Percentiles rank a stretch among this genome's conserved stretches.
Conservation (phyloP, 371 early-diverging fungal species). For the Rhizopus arrhizus region DNA sequence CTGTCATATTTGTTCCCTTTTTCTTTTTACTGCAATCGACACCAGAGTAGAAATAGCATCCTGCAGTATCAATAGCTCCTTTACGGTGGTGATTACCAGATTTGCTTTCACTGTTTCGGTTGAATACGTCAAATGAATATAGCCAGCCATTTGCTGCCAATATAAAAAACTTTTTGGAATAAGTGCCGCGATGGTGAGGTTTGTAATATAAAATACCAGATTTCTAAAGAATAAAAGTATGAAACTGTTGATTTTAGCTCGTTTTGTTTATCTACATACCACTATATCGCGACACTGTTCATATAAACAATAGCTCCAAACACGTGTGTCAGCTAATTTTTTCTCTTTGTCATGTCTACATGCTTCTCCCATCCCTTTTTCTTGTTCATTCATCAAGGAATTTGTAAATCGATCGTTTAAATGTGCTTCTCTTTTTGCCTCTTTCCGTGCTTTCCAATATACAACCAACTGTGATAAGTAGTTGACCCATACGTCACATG, state of each 20-base stretch:
- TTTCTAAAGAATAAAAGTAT: constrained; percentile 42
- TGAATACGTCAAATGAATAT: constrained; percentile 49
- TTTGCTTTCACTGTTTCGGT: constrained; percentile 37
- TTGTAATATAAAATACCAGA: constrained; percentile 60
- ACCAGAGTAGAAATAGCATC: constrained; percentile 63
- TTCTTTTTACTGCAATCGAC: constrained; percentile 27
- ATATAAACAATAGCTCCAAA: constrained; percentile 61
- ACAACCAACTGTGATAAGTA: constrained; percentile 45
- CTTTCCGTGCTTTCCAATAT: constrained; percentile 57
- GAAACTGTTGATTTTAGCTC: not conserved
- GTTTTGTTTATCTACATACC: constrained; percentile 19
- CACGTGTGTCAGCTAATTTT: constrained; percentile 42
- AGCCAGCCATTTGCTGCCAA: constrained; percentile 54
- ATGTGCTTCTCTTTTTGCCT: constrained; percentile 47
- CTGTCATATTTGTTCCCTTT: constrained; percentile 32
- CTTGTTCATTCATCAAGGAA: constrained; percentile 23
- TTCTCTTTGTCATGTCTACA: constrained; percentile 8
- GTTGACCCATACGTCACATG: constrained; percentile 57
- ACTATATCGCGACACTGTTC: constrained; percentile 46
- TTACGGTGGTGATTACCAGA: constrained; percentile 41
- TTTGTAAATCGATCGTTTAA: constrained; percentile 20
- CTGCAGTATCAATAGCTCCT: constrained; percentile 49
- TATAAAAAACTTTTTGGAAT: constrained; percentile 54
- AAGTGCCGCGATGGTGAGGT: constrained; percentile 48
- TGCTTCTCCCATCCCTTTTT: constrained; percentile 28